Base-by-base conservation (phyloP, 1,284 basidiomycete species). In the Jaminaea rosea region DNA sequence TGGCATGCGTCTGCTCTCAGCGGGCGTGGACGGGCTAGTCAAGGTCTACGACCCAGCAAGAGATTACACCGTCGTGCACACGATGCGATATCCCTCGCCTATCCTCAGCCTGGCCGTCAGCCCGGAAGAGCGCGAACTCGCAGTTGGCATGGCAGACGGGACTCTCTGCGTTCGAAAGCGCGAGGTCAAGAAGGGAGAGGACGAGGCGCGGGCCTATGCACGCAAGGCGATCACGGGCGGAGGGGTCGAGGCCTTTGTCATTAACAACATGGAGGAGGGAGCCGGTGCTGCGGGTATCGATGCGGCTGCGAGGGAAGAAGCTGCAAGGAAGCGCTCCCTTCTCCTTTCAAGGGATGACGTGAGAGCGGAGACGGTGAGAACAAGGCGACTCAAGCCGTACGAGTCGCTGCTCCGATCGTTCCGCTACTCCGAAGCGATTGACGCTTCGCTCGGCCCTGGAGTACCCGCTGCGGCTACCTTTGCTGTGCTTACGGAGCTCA, bases 71-170 rank as follows among this genome's bases (percentile, higher is more conserved):
- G 94, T 98, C 26, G 85, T 93, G 8, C 94, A 99, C 74, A 97
- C 94, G 0, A 98, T 99, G 90, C 85, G 93, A 37, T 98, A 98
- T 75, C 88, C 92, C 2, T 88, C 91, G 1, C 90, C 92, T 1
- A 78, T 99, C 3, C 79, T 99, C 4, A 89, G 84, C 67, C 78
- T 98, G 42, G 91, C 89, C 88, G 55, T 97, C 87, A 57, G 93
- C 84, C 92, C 92, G 17, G 93, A 97, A 75, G 90, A 94, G 69
- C 93, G 89, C 1, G 92, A 97, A 68, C 86, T 98, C 45, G 88
- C 88, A 0, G 88, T 87, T 1, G 94, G 93, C 24, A 90, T 97
- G 86, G 86, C 90, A 1, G 94, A 98, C 73, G 93, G 93, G 1
- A 97, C 93, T 1, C 80, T 98, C 10, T 73, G 69, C 47, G 63